These are phyloP conservation scores for Dichomitus squalens DNA, from an alignment of 1,284 basidiomycete genomes.

Conservation along the genomic window DNA sequence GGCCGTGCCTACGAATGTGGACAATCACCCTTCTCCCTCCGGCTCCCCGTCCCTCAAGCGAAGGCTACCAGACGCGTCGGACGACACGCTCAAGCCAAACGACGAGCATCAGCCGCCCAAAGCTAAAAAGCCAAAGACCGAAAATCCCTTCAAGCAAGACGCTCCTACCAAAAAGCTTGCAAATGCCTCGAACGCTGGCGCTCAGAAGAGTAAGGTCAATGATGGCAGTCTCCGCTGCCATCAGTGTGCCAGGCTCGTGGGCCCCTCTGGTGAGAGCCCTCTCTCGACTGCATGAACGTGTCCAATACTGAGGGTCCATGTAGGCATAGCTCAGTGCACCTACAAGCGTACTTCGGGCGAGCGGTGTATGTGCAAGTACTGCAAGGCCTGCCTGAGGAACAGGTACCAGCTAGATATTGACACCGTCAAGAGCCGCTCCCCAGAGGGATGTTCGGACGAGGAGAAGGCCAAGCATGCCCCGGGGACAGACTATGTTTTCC, in stretches of 20 bases:
- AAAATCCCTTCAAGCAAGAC: slow-evolving; percentile 10
- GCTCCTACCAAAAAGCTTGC: slow-evolving; percentile 1
- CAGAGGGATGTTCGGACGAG: slow-evolving; percentile 21
- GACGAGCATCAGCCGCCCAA: slow-evolving; percentile 20
- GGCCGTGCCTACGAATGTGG: slow-evolving; percentile 30
- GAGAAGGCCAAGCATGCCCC: slow-evolving; percentile 38
- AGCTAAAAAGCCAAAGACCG: slow-evolving; percentile 39
- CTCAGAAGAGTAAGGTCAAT: slow-evolving; percentile 29
- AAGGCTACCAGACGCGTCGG: slow-evolving; percentile 28
- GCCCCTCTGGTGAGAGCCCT: slow-evolving; percentile 44
- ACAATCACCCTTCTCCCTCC: slow-evolving; percentile 16
- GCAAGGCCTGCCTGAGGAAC: slow-evolving; percentile 65
- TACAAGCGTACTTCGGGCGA: slow-evolving; percentile 35
- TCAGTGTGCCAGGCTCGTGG: slow-evolving; percentile 67
- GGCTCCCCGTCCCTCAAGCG: slow-evolving; percentile 28
- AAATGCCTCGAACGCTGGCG: neutral
- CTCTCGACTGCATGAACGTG: neutral
- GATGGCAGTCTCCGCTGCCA: slow-evolving; percentile 58
- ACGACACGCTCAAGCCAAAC: slow-evolving; percentile 2
- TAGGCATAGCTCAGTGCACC: slow-evolving; percentile 54
- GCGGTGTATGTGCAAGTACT: slow-evolving; percentile 61
- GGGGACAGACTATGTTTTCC: slow-evolving; percentile 51
- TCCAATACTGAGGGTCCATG: slow-evolving; percentile 24
- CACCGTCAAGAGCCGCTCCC: slow-evolving; percentile 40
- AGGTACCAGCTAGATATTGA: slow-evolving; percentile 60